phyloP scores from a whole-genome alignment of 1,139 yeast genomes.

The Candida sp. region DNA sequence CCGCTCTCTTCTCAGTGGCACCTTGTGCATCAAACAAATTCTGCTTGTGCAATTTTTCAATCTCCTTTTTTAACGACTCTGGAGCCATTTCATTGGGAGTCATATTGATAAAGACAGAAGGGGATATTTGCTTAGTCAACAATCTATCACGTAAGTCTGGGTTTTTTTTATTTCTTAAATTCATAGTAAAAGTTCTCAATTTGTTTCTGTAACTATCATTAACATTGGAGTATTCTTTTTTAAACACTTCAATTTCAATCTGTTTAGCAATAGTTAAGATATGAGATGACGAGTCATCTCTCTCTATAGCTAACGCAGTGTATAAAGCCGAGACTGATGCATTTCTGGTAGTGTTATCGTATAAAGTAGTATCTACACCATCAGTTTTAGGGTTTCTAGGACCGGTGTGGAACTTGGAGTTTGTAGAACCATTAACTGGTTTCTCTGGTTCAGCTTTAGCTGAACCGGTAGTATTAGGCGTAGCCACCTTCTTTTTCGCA shows the following conservation, averaged over 20 bases:
- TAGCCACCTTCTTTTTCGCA: slow-evolving; percentile 24
- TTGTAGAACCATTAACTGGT: slow-evolving; percentile 17
- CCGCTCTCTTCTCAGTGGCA: slow-evolving; percentile 95
- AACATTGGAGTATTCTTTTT: slow-evolving; percentile 53
- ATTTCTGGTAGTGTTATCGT: slow-evolving; percentile 78
- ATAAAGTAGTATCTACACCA: slow-evolving; percentile 66
- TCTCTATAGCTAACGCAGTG: slow-evolving; percentile 84
- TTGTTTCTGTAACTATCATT: slow-evolving; percentile 69
- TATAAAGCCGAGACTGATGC: slow-evolving; percentile 81
- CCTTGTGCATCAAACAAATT: slow-evolving; percentile 97
- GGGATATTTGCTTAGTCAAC: slow-evolving; percentile 58
- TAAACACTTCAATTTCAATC: slow-evolving; percentile 71
- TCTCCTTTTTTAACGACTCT: slow-evolving; percentile 77
- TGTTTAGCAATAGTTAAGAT: slow-evolving; percentile 65
- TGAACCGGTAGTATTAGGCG: slow-evolving; percentile 7
- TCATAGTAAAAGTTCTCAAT: slow-evolving; percentile 79
- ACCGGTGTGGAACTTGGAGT: slow-evolving; percentile 27
- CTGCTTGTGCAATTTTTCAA: slow-evolving; percentile 81
- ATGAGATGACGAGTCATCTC: slow-evolving; percentile 49
- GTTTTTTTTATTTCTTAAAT: slow-evolving; percentile 84
- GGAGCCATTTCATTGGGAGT: slow-evolving; percentile 94
- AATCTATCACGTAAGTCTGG: slow-evolving; percentile 77
- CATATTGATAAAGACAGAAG: slow-evolving; percentile 72
- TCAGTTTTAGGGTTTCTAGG: slow-evolving; percentile 80
- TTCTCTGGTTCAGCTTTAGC: slow-evolving; percentile 8